Evolutionary conservation across 2,329 filamentous ascomycete genomes (phyloP), one percentile per base, ranked within the genome.

Genomic region (Boeremia lycopersici): DNA sequence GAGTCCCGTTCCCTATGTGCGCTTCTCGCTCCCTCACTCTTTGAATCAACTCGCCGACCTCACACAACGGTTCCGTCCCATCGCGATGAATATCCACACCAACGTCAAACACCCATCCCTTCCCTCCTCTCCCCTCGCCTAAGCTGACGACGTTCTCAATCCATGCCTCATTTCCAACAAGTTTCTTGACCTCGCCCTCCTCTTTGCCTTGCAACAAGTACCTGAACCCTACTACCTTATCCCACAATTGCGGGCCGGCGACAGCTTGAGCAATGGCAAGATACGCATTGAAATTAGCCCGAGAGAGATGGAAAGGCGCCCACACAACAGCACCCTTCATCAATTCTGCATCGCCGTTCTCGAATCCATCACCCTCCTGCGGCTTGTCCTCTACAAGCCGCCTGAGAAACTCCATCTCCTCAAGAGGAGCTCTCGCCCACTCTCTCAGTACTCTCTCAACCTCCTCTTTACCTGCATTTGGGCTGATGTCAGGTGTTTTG

Each of bases 61-160:
- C 56, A 36, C 77, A 73, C 28, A 80, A 51, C 55, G 76, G 91
- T 77, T 83, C 85, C 54, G 87, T 80, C 5, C 91, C 93, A 26
- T 89, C 85, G n/a, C 85, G 81, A 71, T 90, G 85, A 65, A 89
- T 86, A 79, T 97, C 91, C 11, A 96, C 84, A 0, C 90, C 92
- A 0, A 96, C 78, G 71, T 97, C 93, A 72, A 97, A 96, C 1
- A 84, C 82, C 65, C 88, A 83, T 0, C 85, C 84, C 56, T 80
- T 80, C 47, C 79, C 80, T 4, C 86, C 81, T 69, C 93, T 91
- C 7, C 76, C 78, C 10, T 82, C 77, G 30, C 81, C 75, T 36
- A 93, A 68, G 78, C 87, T 48, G 41, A 81, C 74, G 39, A 93
- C 66, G 80, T 90, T 79, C 12, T 53, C 38, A 8, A 75, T 51